Conservation (phyloP, 2,329 filamentous ascomycete genomes). For the Rutstroemia sp. region DNA sequence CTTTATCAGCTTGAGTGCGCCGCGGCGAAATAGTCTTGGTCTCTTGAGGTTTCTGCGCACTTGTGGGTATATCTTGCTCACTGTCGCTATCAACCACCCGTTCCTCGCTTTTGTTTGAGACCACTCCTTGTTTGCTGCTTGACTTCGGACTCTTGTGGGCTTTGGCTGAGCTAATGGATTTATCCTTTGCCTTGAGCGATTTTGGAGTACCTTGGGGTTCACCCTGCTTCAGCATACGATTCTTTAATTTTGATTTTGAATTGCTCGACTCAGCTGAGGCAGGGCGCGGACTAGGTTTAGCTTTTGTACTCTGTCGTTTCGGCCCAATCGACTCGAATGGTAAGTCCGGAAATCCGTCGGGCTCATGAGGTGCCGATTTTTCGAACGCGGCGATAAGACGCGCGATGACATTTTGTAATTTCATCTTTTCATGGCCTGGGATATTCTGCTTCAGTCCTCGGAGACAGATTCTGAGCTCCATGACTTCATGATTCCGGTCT, state of each 20-base stretch:
- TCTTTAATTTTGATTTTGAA: constrained; percentile 4
- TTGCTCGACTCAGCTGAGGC: background rate
- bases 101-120: constrained; percentile 6
- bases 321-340: constrained; percentile 2
- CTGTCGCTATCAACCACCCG: constrained; percentile 3
- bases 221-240: constrained; percentile 1
- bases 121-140: background rate
- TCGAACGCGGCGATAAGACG: constrained; percentile 23
- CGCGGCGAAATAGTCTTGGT: background rate
- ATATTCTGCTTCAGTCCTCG: constrained; percentile 23
- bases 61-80: constrained; percentile 3
- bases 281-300: background rate
- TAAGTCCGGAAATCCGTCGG: constrained; percentile 5
- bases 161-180: background rate
- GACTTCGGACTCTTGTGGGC: background rate
- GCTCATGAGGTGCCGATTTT: constrained; percentile 18
- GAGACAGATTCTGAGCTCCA: constrained; percentile 25
- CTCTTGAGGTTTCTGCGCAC: constrained; percentile 2
- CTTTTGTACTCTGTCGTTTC: background rate
- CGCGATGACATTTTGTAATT: constrained; percentile 23
- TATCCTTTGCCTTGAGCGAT: background rate
- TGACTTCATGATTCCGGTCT: constrained; percentile 31
- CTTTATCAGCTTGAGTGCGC: background rate
- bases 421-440: constrained; percentile 22
- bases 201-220: background rate